These are phyloP conservation scores for Solanum hybrid DNA, from an alignment of 305 asterid species.

Conservation along the genomic window DNA sequence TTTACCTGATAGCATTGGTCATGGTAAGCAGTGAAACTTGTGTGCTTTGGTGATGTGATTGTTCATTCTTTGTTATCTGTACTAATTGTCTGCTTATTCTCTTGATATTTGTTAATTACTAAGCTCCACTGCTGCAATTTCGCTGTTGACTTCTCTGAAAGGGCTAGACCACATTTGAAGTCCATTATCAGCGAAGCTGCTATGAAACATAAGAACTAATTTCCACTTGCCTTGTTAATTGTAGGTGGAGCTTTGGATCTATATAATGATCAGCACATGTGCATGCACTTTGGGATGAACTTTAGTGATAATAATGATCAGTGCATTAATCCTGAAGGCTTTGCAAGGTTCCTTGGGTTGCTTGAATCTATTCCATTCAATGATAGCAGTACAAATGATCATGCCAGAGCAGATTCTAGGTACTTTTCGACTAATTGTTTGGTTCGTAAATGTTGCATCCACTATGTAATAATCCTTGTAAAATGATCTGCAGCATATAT, in stretches of 20 bases:
- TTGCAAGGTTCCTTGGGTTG: constrained; percentile 84
- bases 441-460: not conserved
- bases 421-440: constrained; percentile 8
- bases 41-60: constrained; percentile 4
- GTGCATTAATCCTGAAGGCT: constrained; percentile 74
- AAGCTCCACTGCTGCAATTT: not conserved
- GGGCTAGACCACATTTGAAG: not conserved
- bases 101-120: not conserved
- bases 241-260: constrained; percentile 64
- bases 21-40: constrained; percentile 34
- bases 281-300: constrained; percentile 54
- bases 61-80: not conserved
- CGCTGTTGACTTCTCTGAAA: not conserved
- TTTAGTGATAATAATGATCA: constrained; percentile 53
- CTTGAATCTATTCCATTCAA: constrained; percentile 83
- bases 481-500: not conserved
- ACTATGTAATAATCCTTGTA: not conserved
- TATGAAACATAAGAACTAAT: constrained; percentile 5
- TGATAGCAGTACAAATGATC: constrained; percentile 56
- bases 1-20: constrained; percentile 43
- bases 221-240: constrained; percentile 11
- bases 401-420: constrained; percentile 57
- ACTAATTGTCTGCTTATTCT: not conserved
- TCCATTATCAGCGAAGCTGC: not conserved
- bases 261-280: constrained; percentile 55